A percentile compares a stretch with the other conserved stretches of the same genome.
Conservation (phyloP, 2,329 filamentous ascomycete genomes). For the Teratosphaeria viscida region DNA sequence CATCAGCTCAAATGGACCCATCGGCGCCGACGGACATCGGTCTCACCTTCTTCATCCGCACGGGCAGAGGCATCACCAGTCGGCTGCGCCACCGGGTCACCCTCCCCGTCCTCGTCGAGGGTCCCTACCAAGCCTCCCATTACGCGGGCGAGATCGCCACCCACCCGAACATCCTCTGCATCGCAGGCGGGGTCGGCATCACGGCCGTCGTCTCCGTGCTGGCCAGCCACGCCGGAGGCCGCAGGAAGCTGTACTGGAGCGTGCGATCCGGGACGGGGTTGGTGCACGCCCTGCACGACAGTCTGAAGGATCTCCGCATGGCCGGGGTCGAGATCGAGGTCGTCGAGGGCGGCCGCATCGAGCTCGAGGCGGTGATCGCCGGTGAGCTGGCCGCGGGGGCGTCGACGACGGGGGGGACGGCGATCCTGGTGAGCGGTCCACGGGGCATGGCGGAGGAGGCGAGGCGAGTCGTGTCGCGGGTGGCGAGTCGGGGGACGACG, state of each 20-base stretch:
- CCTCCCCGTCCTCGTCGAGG: not conserved
- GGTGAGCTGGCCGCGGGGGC: not conserved
- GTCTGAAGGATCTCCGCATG: not conserved
- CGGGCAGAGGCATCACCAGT: constrained; percentile 7
- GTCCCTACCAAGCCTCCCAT: not conserved
- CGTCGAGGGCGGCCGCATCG: not conserved
- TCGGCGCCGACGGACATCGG: not conserved
- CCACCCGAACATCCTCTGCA: constrained; percentile 28
- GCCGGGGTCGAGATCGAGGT: not conserved
- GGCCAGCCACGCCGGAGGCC: not conserved
- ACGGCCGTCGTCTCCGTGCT: constrained; percentile 33
- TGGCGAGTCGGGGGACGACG: not conserved
- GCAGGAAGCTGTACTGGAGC: not conserved
- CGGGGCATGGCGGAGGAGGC: not conserved
- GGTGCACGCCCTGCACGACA: not conserved
- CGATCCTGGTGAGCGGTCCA: not conserved
- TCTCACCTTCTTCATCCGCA: not conserved
- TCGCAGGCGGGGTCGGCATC: constrained; percentile 41
- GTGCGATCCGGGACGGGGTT: not conserved
- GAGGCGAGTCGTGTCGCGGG: not conserved
- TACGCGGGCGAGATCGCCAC: not conserved
- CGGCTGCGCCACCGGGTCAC: not conserved
- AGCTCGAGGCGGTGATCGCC: not conserved
- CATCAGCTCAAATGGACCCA: not conserved
- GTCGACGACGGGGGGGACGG: not conserved